Conservation (phyloP, 345 rosid species). For the Microthlaspi erraticum region DNA sequence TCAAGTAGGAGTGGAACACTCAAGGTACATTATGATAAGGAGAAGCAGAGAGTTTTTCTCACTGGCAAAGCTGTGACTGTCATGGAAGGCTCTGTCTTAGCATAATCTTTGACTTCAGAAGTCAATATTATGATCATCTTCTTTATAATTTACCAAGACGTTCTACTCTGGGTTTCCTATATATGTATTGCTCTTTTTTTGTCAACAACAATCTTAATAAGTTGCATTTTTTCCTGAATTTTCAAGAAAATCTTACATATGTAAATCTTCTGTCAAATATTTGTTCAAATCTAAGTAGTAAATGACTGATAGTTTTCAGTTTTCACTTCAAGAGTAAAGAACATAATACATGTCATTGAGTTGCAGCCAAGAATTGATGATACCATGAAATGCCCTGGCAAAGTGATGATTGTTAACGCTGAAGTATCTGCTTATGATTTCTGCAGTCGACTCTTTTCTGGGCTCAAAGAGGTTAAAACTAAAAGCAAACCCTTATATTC, state of each 20-base stretch:
- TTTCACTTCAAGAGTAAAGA: too few species aligned
- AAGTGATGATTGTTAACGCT: slow-evolving; percentile 58
- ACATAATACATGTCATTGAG: slow-evolving; percentile 55
- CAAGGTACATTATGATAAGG: slow-evolving; percentile 54
- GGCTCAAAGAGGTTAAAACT: slow-evolving; percentile 58
- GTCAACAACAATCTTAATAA: too few species aligned
- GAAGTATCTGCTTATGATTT: slow-evolving; percentile 47
- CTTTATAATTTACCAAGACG: not conserved
- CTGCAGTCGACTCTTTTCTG: slow-evolving; percentile 50
- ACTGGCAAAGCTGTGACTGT: slow-evolving; percentile 60
- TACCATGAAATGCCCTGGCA: slow-evolving; percentile 57
- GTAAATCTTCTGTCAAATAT: too few species aligned
- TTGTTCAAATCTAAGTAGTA: too few species aligned
- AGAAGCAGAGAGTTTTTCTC: slow-evolving; percentile 56
- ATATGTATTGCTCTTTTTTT: too few species aligned
- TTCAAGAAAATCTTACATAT: too few species aligned
- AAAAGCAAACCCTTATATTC: not conserved
- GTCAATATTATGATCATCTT: not conserved
- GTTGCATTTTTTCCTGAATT: too few species aligned
- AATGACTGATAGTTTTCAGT: too few species aligned
- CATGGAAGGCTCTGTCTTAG: slow-evolving; percentile 61
- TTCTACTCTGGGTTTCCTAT: too few species aligned
- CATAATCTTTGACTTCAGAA: slow-evolving; percentile 23
- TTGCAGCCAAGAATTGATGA: slow-evolving; percentile 57
- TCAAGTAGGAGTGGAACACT: slow-evolving; percentile 58